Conservation (phyloP, 2,329 filamentous ascomycete genomes). For the Xylariomycetidae sp. region DNA sequence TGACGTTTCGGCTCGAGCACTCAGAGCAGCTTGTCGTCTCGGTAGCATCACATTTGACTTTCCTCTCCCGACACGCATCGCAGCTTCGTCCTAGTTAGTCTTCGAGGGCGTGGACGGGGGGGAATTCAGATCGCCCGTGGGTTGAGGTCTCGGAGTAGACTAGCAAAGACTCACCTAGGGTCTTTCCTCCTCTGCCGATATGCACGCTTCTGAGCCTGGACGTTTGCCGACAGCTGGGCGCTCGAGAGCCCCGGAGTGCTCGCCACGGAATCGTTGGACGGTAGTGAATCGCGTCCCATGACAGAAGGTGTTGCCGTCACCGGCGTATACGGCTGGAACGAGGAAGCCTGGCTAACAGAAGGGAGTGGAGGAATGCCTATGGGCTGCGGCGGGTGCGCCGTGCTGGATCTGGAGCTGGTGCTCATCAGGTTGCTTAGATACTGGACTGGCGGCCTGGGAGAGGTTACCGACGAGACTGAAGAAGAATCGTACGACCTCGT, state of each 20-base stretch:
- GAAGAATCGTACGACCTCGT: constrained; percentile 61
- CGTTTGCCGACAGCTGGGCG: constrained; percentile 38
- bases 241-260: constrained; percentile 47
- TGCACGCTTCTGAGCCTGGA: constrained; percentile 81
- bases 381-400: constrained; percentile 45
- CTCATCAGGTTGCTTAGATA: constrained; percentile 51
- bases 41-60: constrained; percentile 90
- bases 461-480: constrained; percentile 58
- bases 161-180: constrained; percentile 57
- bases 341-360: constrained; percentile 37
- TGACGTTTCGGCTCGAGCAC: constrained; percentile 92
- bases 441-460: constrained; percentile 49
- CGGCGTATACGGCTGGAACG: constrained; percentile 51
- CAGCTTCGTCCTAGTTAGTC: too few species aligned
- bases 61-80: constrained; percentile 87
- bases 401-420: constrained; percentile 45
- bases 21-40: constrained; percentile 96
- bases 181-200: constrained; percentile 95
- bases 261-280: constrained; percentile 53
- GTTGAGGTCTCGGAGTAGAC: too few species aligned
- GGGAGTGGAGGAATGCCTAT: constrained; percentile 50
- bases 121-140: too few species aligned
- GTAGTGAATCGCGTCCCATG: constrained; percentile 56
- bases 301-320: constrained; percentile 43
- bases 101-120: too few species aligned